Conservation (phyloP, 1,284 basidiomycete species). For the Papiliotrema laurentii region DNA sequence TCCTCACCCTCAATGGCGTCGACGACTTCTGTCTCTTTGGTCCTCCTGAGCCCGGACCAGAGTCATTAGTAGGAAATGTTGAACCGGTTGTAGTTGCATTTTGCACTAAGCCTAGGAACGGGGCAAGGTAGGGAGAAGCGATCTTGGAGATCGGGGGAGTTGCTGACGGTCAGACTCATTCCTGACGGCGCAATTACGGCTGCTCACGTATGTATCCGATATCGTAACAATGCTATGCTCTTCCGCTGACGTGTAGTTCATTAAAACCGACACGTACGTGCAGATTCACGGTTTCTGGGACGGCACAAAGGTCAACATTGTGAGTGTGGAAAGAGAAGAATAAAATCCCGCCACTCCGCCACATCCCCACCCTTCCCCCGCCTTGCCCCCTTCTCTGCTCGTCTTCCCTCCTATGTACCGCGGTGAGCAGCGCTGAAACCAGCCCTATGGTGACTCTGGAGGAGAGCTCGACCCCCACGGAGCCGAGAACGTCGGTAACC, state of each 20-base stretch:
- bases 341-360: too few relatives aligned
- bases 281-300: constrained; percentile 52
- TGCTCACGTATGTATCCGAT: constrained; percentile 30
- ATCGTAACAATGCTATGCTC: neutral
- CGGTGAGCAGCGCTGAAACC: constrained; percentile 8
- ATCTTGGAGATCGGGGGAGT: neutral
- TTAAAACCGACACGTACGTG: constrained; percentile 46
- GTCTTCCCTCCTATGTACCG: constrained; percentile 6
- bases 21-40: constrained; percentile 48
- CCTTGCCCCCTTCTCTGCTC: neutral
- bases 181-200: constrained; percentile 44
- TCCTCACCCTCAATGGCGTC: constrained; percentile 43
- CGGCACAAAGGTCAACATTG: constrained; percentile 45
- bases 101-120: constrained; percentile 41
- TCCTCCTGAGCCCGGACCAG: constrained; percentile 31
- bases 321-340: constrained; percentile 11
- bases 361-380: too few relatives aligned
- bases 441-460: constrained; percentile 50
- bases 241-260: constrained; percentile 22
- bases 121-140: constrained; percentile 25
- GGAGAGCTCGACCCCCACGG: constrained; percentile 51
- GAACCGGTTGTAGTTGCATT: constrained; percentile 43
- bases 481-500: constrained; percentile 48
- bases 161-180: constrained; percentile 29
- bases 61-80: constrained; percentile 39